These are phyloP conservation scores for Lentinula novae-zelandiae DNA, from an alignment of 1,284 basidiomycete species.

Conservation along the genomic window DNA sequence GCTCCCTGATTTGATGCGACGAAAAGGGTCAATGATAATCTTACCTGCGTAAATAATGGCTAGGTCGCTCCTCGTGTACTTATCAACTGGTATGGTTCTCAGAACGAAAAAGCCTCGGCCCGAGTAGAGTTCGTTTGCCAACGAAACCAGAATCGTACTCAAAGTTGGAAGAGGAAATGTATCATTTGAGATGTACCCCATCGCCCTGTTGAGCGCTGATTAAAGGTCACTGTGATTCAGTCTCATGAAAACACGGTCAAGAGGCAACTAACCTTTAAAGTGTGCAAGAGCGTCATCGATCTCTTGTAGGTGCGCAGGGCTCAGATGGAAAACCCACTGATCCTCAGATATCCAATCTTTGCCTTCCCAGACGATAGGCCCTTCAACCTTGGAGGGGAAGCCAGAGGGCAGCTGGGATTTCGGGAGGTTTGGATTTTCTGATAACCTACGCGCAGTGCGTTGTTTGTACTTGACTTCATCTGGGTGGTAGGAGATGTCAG, in stretches of 20 bases:
- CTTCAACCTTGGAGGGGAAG: slow-evolving; percentile 31
- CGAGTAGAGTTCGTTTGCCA: slow-evolving; percentile 23
- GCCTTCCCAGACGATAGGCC: slow-evolving; percentile 40
- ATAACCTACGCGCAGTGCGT: slow-evolving; percentile 32
- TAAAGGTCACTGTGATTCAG: too few relatives aligned
- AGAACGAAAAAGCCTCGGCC: slow-evolving; percentile 28
- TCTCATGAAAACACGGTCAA: neutral
- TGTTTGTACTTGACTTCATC: slow-evolving; percentile 33
- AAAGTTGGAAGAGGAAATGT: slow-evolving; percentile 26
- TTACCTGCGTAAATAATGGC: slow-evolving; percentile 25
- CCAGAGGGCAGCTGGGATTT: slow-evolving; percentile 29
- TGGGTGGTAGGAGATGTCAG: slow-evolving; percentile 40
- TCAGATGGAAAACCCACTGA: slow-evolving; percentile 38
- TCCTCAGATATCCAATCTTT: slow-evolving; percentile 36
- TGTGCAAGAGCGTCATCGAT: slow-evolving; percentile 33
- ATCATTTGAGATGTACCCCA: slow-evolving; percentile 22
- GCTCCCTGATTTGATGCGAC: neutral
- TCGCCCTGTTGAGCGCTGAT: slow-evolving; percentile 18
- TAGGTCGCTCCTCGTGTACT: slow-evolving; percentile 22
- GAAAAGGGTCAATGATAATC: slow-evolving; percentile 1
- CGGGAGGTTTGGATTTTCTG: slow-evolving; percentile 32
- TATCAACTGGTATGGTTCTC: slow-evolving; percentile 23
- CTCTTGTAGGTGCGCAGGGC: slow-evolving; percentile 29
- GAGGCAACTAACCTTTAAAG: slow-evolving; percentile 29
- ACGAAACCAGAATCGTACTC: slow-evolving; percentile 19